phyloP scores from a whole-genome alignment of 1,284 basidiomycete genomes.

The Vanrija humicola region DNA sequence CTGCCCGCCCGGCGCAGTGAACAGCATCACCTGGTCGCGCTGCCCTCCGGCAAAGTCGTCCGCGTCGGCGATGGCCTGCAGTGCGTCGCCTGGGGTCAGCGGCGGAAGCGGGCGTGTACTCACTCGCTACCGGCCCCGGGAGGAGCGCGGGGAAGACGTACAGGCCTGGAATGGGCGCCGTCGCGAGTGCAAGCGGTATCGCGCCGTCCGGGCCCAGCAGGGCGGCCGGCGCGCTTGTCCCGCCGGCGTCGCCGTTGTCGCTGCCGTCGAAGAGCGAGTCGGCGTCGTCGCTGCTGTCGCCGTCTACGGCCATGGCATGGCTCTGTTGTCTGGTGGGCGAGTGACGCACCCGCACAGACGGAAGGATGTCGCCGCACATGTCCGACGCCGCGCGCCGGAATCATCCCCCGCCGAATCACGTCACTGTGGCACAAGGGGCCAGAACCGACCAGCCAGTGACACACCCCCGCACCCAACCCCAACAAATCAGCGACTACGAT shows the following conservation, averaged over 20 bases:
- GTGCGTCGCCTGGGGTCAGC: conserved; percentile 15
- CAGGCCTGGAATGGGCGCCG: conserved; percentile 15
- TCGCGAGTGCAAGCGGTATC: background rate
- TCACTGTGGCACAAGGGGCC: background rate
- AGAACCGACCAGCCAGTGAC: background rate
- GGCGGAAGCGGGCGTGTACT: background rate
- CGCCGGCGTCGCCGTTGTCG: background rate
- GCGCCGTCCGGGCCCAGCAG: background rate
- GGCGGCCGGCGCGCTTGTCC: background rate
- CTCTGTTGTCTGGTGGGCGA: background rate
- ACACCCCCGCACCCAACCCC: background rate
- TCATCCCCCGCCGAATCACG: too few relatives aligned
- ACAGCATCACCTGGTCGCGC: conserved; percentile 49
- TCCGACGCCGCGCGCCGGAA: too few relatives aligned
- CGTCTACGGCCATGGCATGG: background rate
- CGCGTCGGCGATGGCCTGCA: conserved; percentile 25
- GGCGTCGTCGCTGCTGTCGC: background rate
- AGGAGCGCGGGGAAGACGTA: conserved; percentile 17
- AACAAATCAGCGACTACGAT: conserved; percentile 2
- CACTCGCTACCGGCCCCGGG: conserved; percentile 6
- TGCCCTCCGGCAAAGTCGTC: conserved; percentile 41
- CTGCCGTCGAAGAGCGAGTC: conserved; percentile 18
- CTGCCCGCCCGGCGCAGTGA: conserved; percentile 18
- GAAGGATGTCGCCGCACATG: background rate
- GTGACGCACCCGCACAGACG: background rate